Conservation (phyloP, 768 basidiomycete genomes). For the Gymnopilus junonius region DNA sequence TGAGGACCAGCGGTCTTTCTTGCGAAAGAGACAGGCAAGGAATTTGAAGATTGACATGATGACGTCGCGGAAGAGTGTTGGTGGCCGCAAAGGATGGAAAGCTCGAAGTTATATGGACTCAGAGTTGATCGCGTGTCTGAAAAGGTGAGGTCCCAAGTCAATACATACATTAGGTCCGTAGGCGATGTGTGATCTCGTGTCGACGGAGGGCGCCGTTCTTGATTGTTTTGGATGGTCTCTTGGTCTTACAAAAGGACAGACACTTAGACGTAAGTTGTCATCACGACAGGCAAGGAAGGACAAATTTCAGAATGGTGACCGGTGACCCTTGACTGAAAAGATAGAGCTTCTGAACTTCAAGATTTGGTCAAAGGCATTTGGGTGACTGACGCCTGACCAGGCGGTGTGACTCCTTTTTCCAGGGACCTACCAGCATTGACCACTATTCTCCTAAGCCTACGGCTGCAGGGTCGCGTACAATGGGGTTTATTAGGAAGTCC, state of each 20-base stretch:
- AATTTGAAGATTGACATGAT: slow-evolving; percentile 12
- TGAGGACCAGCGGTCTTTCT: neutral
- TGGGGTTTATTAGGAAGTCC: neutral
- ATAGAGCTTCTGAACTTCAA: neutral
- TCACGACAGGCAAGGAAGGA: neutral
- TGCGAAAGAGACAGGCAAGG: slow-evolving; percentile 11
- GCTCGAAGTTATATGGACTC: neutral
- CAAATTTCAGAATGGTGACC: neutral
- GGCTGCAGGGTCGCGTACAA: neutral
- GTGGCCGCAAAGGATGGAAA: neutral
- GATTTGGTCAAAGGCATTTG: neutral
- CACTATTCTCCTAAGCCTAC: neutral
- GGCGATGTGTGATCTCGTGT: neutral
- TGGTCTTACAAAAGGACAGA: neutral
- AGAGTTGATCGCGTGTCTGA: neutral
- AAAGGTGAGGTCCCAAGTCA: neutral
- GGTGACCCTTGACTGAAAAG: neutral
- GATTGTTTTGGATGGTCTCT: neutral
- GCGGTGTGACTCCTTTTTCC: neutral
- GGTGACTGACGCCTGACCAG: neutral
- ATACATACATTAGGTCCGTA: neutral
- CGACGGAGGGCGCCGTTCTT: neutral
- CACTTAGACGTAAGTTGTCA: neutral
- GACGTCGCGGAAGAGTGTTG: neutral
- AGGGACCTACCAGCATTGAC: neutral